Conservation (phyloP, 202 grass and related monocot genomes). For the Saccharum hybrid region DNA sequence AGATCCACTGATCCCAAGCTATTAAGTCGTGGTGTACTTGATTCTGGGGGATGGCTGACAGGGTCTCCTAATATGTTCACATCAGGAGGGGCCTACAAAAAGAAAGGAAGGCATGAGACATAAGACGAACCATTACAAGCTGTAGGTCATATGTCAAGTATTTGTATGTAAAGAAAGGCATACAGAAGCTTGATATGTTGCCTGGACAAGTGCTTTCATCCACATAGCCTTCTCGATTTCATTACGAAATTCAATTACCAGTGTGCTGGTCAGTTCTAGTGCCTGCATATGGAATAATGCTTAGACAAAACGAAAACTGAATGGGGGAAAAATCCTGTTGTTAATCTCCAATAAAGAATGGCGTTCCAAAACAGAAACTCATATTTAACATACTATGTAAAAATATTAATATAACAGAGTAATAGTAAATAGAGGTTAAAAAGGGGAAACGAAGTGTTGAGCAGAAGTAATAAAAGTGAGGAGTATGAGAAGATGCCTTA, state of each 20-base stretch:
- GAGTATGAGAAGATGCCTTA: neutral
- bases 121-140: slow-evolving; percentile 20
- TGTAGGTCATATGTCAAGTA: slow-evolving; percentile 21
- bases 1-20: slow-evolving; percentile 83
- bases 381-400: slow-evolving; percentile 10
- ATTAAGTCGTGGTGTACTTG: slow-evolving; percentile 61
- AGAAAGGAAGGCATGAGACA: slow-evolving; percentile 31
- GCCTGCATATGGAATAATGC: slow-evolving; percentile 62
- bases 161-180: slow-evolving; percentile 35
- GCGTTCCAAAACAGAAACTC: neutral
- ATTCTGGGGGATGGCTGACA: slow-evolving; percentile 55
- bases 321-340: neutral
- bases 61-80: slow-evolving; percentile 78
- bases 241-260: slow-evolving; percentile 80
- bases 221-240: slow-evolving; percentile 79
- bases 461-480: neutral
- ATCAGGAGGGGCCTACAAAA: slow-evolving; percentile 71
- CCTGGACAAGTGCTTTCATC: slow-evolving; percentile 85
- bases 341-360: slow-evolving; percentile 17
- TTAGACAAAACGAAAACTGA: slow-evolving; percentile 27
- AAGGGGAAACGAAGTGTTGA: neutral
- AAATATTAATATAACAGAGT: no score
- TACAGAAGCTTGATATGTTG: slow-evolving; percentile 97
- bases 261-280: slow-evolving; percentile 84
- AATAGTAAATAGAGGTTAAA: neutral